These are phyloP conservation scores for Colletotrichum noveboracense DNA, from an alignment of 2,329 filamentous ascomycete genomes.

Conservation along the genomic window DNA sequence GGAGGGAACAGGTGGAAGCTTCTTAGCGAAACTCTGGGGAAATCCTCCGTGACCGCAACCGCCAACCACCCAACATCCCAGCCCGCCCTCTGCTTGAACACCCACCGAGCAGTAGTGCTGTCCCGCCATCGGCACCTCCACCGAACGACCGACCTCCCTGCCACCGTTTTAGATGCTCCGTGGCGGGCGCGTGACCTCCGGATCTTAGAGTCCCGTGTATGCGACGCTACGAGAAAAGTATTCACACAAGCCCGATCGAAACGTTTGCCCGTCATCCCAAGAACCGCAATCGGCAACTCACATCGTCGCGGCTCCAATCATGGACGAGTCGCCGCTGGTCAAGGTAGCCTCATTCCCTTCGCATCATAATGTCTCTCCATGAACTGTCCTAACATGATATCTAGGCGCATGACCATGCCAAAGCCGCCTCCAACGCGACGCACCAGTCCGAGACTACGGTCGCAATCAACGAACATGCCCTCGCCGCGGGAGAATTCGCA, in stretches of 20 bases:
- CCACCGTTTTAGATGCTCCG: not conserved
- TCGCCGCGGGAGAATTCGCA: conserved; percentile 88
- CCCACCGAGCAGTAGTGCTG: not conserved
- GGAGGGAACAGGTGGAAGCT: not conserved
- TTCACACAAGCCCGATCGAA: not conserved
- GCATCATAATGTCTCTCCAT: conserved; percentile 25
- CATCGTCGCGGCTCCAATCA: conserved; percentile 34
- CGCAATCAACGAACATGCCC: conserved; percentile 86
- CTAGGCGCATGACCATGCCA: conserved; percentile 87
- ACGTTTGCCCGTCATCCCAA: not conserved
- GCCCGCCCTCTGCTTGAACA: not conserved
- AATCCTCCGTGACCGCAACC: conserved; percentile 4
- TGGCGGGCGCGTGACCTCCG: not conserved
- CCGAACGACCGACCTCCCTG: not conserved
- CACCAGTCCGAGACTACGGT: conserved; percentile 78
- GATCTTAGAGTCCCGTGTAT: not conserved
- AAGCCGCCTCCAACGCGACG: conserved; percentile 78
- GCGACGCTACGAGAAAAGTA: not conserved
- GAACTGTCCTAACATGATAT: not conserved
- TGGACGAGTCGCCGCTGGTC: conserved; percentile 74
- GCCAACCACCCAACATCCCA: not conserved
- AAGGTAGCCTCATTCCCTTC: conserved; percentile 51
- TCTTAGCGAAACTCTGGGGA: conserved; percentile 18
- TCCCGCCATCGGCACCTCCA: not conserved
- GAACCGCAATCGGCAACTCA: not conserved